Evolutionary conservation across 2,329 filamentous ascomycete genomes (phyloP).

Genomic region (Colletotrichum liaoningense): DNA sequence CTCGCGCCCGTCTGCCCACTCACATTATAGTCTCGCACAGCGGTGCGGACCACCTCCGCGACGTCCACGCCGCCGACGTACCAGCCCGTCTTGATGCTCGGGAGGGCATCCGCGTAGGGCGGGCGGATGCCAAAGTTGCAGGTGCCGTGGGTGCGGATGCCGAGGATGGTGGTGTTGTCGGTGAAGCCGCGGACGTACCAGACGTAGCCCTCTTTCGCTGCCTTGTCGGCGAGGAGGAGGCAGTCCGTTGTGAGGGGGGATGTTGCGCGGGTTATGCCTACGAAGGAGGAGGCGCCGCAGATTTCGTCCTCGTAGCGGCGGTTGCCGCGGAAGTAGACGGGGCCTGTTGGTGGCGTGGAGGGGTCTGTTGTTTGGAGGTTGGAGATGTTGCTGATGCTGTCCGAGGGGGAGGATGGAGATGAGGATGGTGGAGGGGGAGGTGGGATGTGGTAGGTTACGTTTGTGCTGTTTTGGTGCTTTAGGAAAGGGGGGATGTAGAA

Average conservation of each 20-base stretch:
- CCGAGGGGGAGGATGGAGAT: neutral
- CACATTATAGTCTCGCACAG: neutral
- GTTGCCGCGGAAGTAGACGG: constrained; percentile 1
- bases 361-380: neutral
- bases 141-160: neutral
- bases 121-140: constrained; percentile 25
- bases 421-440: neutral
- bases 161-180: constrained; percentile 19
- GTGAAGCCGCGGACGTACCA: constrained; percentile 2
- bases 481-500: neutral
- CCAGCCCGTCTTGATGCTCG: neutral
- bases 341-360: neutral
- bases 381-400: neutral
- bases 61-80: constrained; percentile 20
- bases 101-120: neutral
- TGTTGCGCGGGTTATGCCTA: neutral
- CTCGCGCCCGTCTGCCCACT: constrained; percentile 8
- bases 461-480: constrained; percentile 4
- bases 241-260: constrained; percentile 7
- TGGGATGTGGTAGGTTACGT: neutral
- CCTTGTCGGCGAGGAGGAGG: constrained; percentile 9
- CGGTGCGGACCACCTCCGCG: neutral
- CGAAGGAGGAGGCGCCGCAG: constrained; percentile 17
- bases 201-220: neutral
- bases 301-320: neutral